Percentiles rank a stretch among this genome's conserved stretches.
Evolutionary conservation across 2,329 filamentous ascomycete genomes (phyloP).

Genomic region (Ciborinia camelliae): DNA sequence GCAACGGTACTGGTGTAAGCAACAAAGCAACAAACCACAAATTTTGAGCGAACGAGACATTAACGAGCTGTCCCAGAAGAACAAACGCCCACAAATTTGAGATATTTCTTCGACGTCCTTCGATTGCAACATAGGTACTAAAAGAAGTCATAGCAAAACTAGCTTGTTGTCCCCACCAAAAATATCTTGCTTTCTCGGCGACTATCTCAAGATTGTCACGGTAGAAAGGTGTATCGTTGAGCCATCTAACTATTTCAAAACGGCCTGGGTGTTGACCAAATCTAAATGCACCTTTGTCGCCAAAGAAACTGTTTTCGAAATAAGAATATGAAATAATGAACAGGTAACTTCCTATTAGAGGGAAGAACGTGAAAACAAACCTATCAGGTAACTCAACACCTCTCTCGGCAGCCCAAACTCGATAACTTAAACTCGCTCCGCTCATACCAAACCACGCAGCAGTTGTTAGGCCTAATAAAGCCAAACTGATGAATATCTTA

Average conservation of each 20-base stretch:
- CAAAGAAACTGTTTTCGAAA: conserved; percentile 31
- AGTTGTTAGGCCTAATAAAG: conserved; percentile 44
- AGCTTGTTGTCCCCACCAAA: conserved; percentile 62
- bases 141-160: conserved; percentile 53
- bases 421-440: conserved; percentile 48
- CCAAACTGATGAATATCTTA: conserved; percentile 44
- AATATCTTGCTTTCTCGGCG: conserved; percentile 51
- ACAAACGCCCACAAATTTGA: conserved; percentile 55
- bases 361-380: no score
- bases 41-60: conserved; percentile 59
- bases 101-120: conserved; percentile 56
- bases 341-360: conserved; percentile 17
- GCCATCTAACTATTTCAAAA: conserved; percentile 33
- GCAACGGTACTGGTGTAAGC: conserved; percentile 51
- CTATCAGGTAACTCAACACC: conserved; percentile 41
- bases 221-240: conserved; percentile 33
- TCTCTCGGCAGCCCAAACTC: conserved; percentile 46
- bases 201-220: conserved; percentile 48
- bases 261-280: conserved; percentile 36
- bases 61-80: conserved; percentile 55
- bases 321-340: conserved; percentile 14
- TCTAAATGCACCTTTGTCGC: conserved; percentile 34
- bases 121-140: conserved; percentile 55
- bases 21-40: conserved; percentile 59
- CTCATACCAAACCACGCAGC: conserved; percentile 45